A percentile compares a stretch with the other conserved stretches of the same genome.
These are phyloP conservation scores for Bacidia gigantensis DNA, from an alignment of 495 filamentous ascomycete species.

Conservation along the genomic window DNA sequence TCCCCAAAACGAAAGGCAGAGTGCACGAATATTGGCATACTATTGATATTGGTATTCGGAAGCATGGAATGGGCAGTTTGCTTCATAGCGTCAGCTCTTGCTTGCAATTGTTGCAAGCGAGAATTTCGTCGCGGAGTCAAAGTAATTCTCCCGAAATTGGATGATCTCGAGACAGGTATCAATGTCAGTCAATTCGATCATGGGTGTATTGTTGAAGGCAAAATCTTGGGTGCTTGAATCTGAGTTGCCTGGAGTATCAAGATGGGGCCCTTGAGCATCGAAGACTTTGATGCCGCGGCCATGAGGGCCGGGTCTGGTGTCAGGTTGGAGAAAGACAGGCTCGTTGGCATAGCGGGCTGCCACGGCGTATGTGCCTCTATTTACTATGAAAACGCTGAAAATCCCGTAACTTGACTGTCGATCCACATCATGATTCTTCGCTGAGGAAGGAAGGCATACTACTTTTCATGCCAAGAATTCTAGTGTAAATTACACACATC, in stretches of 20 bases:
- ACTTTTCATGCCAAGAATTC: too few relatives aligned
- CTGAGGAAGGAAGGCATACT: too few relatives aligned
- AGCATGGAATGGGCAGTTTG: slow-evolving; percentile 11
- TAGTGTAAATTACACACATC: too few relatives aligned
- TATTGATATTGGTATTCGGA: slow-evolving; percentile 14
- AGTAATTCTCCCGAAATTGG: slow-evolving; percentile 11
- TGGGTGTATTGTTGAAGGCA: slow-evolving; percentile 15
- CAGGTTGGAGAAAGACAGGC: slow-evolving; percentile 12
- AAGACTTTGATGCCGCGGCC: slow-evolving; percentile 10
- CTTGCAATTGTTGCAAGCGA: background rate
- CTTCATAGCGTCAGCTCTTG: slow-evolving; percentile 8
- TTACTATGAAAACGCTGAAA: too few relatives aligned
- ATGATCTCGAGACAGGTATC: slow-evolving; percentile 13
- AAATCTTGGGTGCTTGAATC: slow-evolving; percentile 9
- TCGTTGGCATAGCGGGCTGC: slow-evolving; percentile 13
- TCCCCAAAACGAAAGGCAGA: slow-evolving; percentile 15
- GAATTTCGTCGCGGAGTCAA: slow-evolving; percentile 3
- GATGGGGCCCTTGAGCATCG: slow-evolving; percentile 1
- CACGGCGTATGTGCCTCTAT: slow-evolving; percentile 15
- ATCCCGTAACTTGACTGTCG: too few relatives aligned
- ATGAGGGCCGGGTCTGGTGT: slow-evolving; percentile 9
- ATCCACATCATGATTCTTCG: too few relatives aligned
- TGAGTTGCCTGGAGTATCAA: slow-evolving; percentile 1
- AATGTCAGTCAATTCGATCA: slow-evolving; percentile 14
- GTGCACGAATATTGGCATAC: slow-evolving; percentile 5